Base-by-base conservation (phyloP, 2,329 filamentous ascomycete species). In the Alternaria ventricosa region DNA sequence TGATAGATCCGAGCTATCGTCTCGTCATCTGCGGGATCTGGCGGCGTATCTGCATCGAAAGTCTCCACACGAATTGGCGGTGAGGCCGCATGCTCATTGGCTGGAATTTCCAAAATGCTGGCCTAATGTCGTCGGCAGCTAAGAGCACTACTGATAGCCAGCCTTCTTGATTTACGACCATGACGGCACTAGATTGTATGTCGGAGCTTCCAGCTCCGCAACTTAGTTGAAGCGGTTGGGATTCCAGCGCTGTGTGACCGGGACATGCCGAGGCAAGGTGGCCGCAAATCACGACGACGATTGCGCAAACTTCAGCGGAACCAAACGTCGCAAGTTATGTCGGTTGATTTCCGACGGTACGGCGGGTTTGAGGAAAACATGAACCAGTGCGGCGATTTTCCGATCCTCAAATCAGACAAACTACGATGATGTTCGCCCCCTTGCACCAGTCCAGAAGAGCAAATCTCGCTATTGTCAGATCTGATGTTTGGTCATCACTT, bases 41-140 rank as follows among this genome's bases (percentile, higher is more conserved):
- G 70, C 71, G 72, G 69, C 70, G 58, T 60, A 69, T 75, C 75
- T 74, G 71, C 73, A 71, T 73, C 65, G 41, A 66, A 56, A 25
- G 60, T 54, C 60, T 67, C 67, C 59, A 68, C 64, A 55, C 60
- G 66, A 76, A 78, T 72, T 74, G 67, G 78, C 78, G 78, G 78
- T 79, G 78, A 68, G 70, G 63, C 66, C 70, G 55, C 27, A 28
- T 58, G 66, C 57, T 72, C 56, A 78, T 79, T 79, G 76, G 77
- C 47, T 66, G 54, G 55, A 56, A 64, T 61, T 61, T 60, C 27
- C 18, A 60, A 69, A 69, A 68, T 73, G 70, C 64, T 74, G 63
- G 72, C 66, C 67, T 68, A 66, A 67, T 56, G 67, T 54, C 60
- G 50, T 68, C 60, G 45, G 63, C 49, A 63, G 50, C 46, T 68